Evolutionary conservation across 2,329 filamentous ascomycete genomes (phyloP), one percentile per base, ranked within the genome.

Genomic region (Arthroderma sp.): DNA sequence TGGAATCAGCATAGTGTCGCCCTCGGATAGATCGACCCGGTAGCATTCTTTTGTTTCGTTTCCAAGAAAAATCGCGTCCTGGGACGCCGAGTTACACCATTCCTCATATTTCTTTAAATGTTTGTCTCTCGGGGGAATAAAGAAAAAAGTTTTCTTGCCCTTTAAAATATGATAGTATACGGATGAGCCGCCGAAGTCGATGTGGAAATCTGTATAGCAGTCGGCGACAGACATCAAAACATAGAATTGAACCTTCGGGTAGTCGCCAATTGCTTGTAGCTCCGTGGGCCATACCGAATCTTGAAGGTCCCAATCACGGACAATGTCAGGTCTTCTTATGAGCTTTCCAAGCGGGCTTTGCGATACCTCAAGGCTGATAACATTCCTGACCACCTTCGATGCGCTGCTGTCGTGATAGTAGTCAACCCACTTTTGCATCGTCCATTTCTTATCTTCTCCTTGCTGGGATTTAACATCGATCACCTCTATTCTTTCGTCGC

Each of bases 151-250:
- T 60, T 83, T 83, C 54, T 72, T 77, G 45, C 79, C 79, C 51
- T 78, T 78, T 44, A 82, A 61, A 49, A 83, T 81, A 54, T 82
- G 79, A 52, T 83, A 83, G 55, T 77, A 83, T 4, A 83, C 79
- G 1, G 78, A 82, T 3, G 79, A 82, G 4, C 79, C 79, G 32
- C 78, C 79, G 59, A 83, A 83, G 55, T 83, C 79, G 55, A 83
- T 80, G 59, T 83, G 79, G 52, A 83, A 83, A 58, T 83, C 79
- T 15, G 79, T 83, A 52, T 80, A 83, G 59, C 78, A 81, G 58
- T 83, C 78, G 8, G 77, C 76, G 22, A 81, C 78, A 4, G 79
- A 82, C 79, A 83, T 83, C 32, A 83, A 63, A 55, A 77, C 80
- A 62, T 81, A 81, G 54, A 79, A 81, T 48, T 81, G 77, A 5